A percentile compares a stretch with the other conserved stretches of the same genome.
These are phyloP conservation scores for Houttuynia cordata DNA, from an alignment of 164 flowering plant species.

Conservation along the genomic window DNA sequence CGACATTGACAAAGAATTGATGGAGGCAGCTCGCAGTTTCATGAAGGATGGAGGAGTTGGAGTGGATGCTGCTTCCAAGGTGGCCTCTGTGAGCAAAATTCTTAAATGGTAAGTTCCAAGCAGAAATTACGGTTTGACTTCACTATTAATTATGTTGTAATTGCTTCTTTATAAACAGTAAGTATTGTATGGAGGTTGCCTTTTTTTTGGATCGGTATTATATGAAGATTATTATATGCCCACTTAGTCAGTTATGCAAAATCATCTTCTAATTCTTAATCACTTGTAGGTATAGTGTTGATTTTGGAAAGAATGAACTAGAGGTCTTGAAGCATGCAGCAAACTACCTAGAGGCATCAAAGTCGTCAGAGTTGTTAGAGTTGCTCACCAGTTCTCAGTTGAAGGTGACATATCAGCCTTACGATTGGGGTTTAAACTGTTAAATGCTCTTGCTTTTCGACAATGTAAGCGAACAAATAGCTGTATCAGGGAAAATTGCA, in stretches of 20 bases:
- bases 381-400: slow-evolving; percentile 41
- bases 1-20: slow-evolving; percentile 61
- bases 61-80: slow-evolving; percentile 34
- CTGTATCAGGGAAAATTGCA: too few relatives aligned
- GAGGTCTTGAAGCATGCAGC: slow-evolving; percentile 76
- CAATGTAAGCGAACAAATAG: too few relatives aligned
- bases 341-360: slow-evolving; percentile 53
- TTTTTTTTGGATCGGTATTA: too few relatives aligned
- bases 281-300: slow-evolving; percentile 51
- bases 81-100: slow-evolving; percentile 39
- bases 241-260: background rate
- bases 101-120: slow-evolving; percentile 50
- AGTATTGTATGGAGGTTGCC: too few relatives aligned
- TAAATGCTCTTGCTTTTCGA: slow-evolving; percentile 2
- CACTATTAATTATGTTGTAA: too few relatives aligned
- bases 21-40: slow-evolving; percentile 58
- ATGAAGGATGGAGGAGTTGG: slow-evolving; percentile 44
- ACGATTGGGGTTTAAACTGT: slow-evolving; percentile 68
- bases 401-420: slow-evolving; percentile 65
- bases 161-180: too few relatives aligned
- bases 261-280: background rate
- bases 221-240: background rate
- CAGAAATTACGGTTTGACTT: too few relatives aligned
- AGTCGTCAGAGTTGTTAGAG: slow-evolving; percentile 50
- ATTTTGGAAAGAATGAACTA: slow-evolving; percentile 67